Percentiles rank a stretch among this genome's conserved stretches.
Conservation (phyloP, 1,284 basidiomycete genomes). For the Microbotryum lychnidis-dioicae region DNA sequence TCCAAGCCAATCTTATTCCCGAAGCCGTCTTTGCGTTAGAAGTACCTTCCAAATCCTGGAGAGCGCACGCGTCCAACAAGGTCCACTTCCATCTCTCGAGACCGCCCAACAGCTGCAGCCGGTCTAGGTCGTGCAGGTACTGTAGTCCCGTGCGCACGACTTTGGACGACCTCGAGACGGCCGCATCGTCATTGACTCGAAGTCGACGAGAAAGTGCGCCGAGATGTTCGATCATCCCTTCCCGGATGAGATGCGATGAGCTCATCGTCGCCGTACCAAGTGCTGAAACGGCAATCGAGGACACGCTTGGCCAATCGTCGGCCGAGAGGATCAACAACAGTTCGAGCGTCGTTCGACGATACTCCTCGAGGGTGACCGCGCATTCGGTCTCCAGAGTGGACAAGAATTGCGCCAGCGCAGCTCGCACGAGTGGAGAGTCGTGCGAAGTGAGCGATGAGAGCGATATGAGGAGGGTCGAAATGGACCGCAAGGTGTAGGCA, state of each 20-base stretch:
- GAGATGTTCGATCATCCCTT: slow-evolving; percentile 47
- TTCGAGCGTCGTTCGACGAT: slow-evolving; percentile 47
- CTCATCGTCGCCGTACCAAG: too few relatives aligned
- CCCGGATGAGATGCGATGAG: too few relatives aligned
- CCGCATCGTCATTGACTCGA: slow-evolving; percentile 57
- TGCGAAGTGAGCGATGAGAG: slow-evolving; percentile 44
- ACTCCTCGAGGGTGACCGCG: slow-evolving; percentile 50
- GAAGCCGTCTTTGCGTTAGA: too few relatives aligned
- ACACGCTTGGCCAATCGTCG: slow-evolving; percentile 52
- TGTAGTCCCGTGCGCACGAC: slow-evolving; percentile 63
- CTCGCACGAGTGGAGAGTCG: slow-evolving; percentile 55
- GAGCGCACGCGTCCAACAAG: slow-evolving; percentile 58
- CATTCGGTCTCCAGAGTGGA: slow-evolving; percentile 51
- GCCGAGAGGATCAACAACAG: slow-evolving; percentile 57
- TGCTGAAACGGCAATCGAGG: slow-evolving; percentile 25
- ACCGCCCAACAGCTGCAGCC: slow-evolving; percentile 40
- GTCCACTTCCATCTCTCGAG: slow-evolving; percentile 85
- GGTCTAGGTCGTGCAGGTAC: slow-evolving; percentile 35
- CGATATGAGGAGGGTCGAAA: slow-evolving; percentile 37
- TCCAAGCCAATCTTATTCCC: slow-evolving; percentile 2
- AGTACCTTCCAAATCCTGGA: too few relatives aligned
- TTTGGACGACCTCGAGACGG: slow-evolving; percentile 57
- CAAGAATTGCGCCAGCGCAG: slow-evolving; percentile 53
- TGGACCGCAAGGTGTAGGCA: slow-evolving; percentile 37
- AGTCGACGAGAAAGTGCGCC: slow-evolving; percentile 64